phyloP scores from a whole-genome alignment of 331 rosid genomes.

The Prunus yedoensis region DNA sequence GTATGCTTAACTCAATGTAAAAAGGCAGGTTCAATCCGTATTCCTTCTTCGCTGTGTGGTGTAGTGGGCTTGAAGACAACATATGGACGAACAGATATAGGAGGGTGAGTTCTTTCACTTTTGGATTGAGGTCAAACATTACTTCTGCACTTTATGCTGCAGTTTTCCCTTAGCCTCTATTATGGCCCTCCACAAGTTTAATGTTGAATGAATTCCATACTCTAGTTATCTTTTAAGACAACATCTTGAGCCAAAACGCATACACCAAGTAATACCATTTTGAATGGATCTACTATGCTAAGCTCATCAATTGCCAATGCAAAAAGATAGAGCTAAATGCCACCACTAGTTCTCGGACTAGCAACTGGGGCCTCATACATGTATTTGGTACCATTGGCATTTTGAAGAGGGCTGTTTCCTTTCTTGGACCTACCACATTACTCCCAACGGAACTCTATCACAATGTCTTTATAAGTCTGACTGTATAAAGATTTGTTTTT shows the following conservation, averaged over 20 bases:
- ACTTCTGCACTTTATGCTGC: background rate
- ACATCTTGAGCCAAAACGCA: background rate
- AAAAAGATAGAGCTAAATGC: background rate
- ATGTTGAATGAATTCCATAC: background rate
- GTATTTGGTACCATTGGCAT: background rate
- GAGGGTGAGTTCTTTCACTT: slow-evolving; percentile 61
- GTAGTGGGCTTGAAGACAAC: slow-evolving; percentile 92
- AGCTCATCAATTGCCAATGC: background rate
- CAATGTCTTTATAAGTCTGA: background rate
- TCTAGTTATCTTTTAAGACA: background rate
- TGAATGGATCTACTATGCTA: background rate
- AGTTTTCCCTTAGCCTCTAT: background rate
- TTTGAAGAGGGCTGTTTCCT: background rate
- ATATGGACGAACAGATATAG: slow-evolving; percentile 71
- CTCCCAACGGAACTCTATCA: background rate
- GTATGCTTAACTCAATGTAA: slow-evolving; percentile 21
- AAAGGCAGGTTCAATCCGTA: slow-evolving; percentile 91
- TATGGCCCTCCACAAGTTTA: background rate
- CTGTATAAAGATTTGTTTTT: background rate
- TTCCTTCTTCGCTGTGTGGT: slow-evolving; percentile 98
- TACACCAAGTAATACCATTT: background rate
- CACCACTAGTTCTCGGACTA: background rate
- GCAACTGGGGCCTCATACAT: background rate
- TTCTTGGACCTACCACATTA: background rate
- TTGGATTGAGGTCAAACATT: background rate